Conservation (phyloP, 768 basidiomycete genomes). For the Polyporus arcularius region DNA sequence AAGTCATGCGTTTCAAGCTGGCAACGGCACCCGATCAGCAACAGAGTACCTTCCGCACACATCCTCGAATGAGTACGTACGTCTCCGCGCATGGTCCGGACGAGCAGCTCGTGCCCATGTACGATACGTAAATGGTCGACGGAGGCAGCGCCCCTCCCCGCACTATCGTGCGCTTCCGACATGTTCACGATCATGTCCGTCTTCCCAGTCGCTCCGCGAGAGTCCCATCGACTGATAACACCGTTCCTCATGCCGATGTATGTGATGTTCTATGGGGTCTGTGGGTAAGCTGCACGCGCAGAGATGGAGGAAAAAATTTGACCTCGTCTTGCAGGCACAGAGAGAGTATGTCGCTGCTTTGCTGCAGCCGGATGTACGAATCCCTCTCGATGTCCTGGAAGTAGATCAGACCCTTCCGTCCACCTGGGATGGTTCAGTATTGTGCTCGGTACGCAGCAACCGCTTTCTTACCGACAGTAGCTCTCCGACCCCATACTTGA, state of each 20-base stretch:
- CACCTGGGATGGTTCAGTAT: neutral
- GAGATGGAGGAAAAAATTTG: neutral
- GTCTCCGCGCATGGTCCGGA: constrained; percentile 59
- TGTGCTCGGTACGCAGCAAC: no score
- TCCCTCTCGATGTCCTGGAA: constrained; percentile 12
- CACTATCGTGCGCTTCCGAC: neutral
- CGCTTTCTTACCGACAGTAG: neutral
- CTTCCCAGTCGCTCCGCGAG: constrained; percentile 1
- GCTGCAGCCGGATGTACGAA: neutral
- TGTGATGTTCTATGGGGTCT: constrained; percentile 11
- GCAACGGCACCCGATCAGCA: neutral
- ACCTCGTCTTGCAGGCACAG: constrained; percentile 10
- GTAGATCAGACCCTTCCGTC: constrained; percentile 1
- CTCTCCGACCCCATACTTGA: neutral
- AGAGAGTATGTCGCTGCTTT: constrained; percentile 12
- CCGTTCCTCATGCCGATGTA: constrained; percentile 22
- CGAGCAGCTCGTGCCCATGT: constrained; percentile 53
- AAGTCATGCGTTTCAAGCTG: constrained; percentile 67
- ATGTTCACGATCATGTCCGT: constrained; percentile 12
- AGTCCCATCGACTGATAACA: constrained; percentile 17
- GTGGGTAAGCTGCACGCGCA: neutral
- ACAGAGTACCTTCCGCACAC: neutral
- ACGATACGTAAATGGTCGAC: constrained; percentile 55
- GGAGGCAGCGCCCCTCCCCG: constrained; percentile 34
- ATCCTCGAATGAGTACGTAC: constrained; percentile 37